Percentiles rank a stretch among this genome's conserved stretches.
phyloP scores from a whole-genome alignment of 1,284 basidiomycete species.

The Leccinum huronense region DNA sequence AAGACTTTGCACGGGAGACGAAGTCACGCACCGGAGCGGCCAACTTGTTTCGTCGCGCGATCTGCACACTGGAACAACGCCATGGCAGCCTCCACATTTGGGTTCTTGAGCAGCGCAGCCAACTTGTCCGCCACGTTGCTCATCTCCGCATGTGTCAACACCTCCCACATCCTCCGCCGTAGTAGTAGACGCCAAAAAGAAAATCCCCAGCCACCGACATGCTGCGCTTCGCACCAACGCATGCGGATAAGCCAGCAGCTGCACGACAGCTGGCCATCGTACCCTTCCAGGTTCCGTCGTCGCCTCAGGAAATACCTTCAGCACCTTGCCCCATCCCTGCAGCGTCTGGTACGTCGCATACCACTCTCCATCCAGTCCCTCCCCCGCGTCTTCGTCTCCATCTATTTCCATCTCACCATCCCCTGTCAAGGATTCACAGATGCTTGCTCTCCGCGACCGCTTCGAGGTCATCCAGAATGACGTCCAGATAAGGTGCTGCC shows the following conservation, averaged over 20 bases:
- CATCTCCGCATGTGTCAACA: slow-evolving; percentile 53
- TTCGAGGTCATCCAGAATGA: slow-evolving; percentile 62
- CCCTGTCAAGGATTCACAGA: slow-evolving; percentile 35
- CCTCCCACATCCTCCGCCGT: slow-evolving; percentile 21
- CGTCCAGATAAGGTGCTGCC: slow-evolving; percentile 46
- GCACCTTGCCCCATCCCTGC: slow-evolving; percentile 62
- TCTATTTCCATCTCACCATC: slow-evolving; percentile 46
- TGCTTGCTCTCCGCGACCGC: slow-evolving; percentile 45
- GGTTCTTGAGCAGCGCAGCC: slow-evolving; percentile 80
- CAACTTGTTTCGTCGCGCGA: slow-evolving; percentile 59
- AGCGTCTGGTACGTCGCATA: slow-evolving; percentile 84
- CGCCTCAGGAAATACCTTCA: slow-evolving; percentile 59
- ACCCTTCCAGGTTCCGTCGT: slow-evolving; percentile 37
- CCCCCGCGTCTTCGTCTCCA: slow-evolving; percentile 29
- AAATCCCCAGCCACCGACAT: slow-evolving; percentile 71
- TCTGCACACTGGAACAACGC: slow-evolving; percentile 59
- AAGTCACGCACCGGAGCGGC: slow-evolving; percentile 40
- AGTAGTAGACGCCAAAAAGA: slow-evolving; percentile 51
- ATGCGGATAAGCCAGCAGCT: slow-evolving; percentile 86
- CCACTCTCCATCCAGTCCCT: slow-evolving; percentile 59
- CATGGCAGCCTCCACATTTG: slow-evolving; percentile 74
- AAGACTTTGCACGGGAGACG: not conserved
- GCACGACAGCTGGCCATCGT: slow-evolving; percentile 63
- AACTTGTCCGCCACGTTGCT: slow-evolving; percentile 75
- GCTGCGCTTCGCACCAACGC: slow-evolving; percentile 90